Percentiles rank a stretch among this genome's conserved stretches.
These are phyloP conservation scores for Euryodendron excelsum DNA, from an alignment of 148 eudicot species.

Conservation along the genomic window DNA sequence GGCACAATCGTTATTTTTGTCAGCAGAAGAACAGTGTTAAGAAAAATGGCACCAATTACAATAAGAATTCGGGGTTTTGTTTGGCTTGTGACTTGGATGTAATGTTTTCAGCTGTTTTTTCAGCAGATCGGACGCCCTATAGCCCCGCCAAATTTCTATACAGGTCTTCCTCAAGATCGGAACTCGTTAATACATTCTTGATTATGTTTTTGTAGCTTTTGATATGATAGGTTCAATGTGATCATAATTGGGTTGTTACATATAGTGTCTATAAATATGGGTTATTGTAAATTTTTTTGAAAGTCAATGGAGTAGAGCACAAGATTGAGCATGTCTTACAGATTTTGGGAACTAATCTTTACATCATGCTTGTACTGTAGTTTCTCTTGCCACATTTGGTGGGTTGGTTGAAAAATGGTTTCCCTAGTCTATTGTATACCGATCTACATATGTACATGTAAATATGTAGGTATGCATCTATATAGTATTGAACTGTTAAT, in stretches of 20 bases:
- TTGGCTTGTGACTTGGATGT: constrained; percentile 81
- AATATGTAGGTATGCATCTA: too few species aligned
- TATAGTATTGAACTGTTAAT: too few species aligned
- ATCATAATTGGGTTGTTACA: not conserved
- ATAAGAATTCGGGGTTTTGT: constrained; percentile 37
- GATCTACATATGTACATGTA: not conserved
- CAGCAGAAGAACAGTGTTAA: constrained; percentile 29
- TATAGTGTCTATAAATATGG: not conserved
- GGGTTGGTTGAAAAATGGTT: not conserved
- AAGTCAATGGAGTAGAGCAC: not conserved
- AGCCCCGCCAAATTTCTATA: constrained; percentile 74
- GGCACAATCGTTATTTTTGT: constrained; percentile 59
- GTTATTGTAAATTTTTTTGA: not conserved
- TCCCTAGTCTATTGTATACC: not conserved
- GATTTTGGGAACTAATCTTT: not conserved
- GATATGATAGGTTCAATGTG: not conserved
- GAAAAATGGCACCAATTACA: constrained; percentile 20
- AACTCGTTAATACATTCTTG: constrained; percentile 3
- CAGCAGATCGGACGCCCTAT: constrained; percentile 55
- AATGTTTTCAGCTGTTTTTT: constrained; percentile 62
- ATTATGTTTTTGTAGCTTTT: not conserved
- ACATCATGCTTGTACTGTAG: not conserved
- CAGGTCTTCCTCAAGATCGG: constrained; percentile 44
- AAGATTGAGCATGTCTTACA: not conserved
- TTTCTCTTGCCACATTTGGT: not conserved